Evolutionary conservation across 139 green algal genomes (phyloP).

Genomic region (Chlamydomonas applanata): DNA sequence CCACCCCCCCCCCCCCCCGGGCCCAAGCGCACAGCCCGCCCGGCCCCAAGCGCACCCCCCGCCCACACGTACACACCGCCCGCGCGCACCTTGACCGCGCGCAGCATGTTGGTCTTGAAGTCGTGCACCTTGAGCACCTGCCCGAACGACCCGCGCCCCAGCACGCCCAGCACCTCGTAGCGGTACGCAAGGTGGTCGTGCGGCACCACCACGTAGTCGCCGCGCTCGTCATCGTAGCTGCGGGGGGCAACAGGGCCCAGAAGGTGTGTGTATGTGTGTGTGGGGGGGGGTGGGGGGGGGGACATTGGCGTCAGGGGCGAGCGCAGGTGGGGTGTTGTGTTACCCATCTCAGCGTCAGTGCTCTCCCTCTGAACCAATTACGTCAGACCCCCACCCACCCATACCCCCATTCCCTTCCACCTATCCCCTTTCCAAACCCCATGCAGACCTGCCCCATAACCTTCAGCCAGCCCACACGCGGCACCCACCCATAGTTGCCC

Average conservation of each 20-base stretch:
- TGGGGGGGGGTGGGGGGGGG: not conserved
- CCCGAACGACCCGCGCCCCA: conserved; percentile 84
- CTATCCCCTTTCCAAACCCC: no score
- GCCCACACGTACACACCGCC: not conserved
- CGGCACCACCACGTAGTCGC: conserved; percentile 64
- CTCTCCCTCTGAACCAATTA: no score
- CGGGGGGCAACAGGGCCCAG: conserved; percentile 33
- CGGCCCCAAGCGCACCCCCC: no score
- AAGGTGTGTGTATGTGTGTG: not conserved
- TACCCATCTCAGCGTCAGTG: no score
- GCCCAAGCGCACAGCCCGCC: no score
- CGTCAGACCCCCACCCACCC: no score
- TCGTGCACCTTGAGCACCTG: conserved; percentile 85
- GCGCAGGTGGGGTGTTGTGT: no score
- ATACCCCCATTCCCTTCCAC: no score
- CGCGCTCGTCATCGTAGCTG: conserved; percentile 82
- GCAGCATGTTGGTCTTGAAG: conserved; percentile 66
- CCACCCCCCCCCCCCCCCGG: no score
- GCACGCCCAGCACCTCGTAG: conserved; percentile 56
- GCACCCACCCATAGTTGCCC: conserved; percentile 7
- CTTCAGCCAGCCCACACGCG: no score
- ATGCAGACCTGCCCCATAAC: no score
- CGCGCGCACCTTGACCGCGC: conserved; percentile 64
- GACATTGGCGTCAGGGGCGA: no score
- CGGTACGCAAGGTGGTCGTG: conserved; percentile 80